Conservation (phyloP, 768 basidiomycete species). For the Pleurotus sapidus region DNA sequence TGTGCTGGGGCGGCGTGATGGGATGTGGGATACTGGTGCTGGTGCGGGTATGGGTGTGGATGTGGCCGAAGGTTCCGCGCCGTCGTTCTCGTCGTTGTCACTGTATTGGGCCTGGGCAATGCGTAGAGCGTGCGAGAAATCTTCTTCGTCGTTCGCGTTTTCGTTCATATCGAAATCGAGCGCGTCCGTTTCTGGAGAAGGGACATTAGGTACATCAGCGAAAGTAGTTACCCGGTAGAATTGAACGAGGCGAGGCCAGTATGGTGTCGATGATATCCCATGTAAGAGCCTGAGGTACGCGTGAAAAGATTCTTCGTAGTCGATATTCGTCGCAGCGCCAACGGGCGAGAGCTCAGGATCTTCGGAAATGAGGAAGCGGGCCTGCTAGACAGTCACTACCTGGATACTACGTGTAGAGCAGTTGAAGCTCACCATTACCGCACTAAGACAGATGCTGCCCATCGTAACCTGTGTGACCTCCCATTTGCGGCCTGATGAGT, state of each 20-base stretch:
- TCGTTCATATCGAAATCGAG: background rate
- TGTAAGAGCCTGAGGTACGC: background rate
- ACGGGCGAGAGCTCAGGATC: background rate
- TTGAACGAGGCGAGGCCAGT: background rate
- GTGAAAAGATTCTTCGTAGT: background rate
- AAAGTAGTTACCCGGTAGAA: background rate
- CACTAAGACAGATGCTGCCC: background rate
- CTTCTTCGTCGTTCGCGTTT: background rate
- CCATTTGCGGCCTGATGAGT: background rate
- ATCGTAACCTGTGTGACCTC: background rate
- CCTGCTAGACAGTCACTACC: background rate
- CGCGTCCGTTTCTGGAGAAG: background rate
- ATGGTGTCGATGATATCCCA: background rate
- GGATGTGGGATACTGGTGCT: no score
- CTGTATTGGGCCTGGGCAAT: no score
- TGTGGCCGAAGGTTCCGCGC: no score
- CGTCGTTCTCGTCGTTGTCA: no score
- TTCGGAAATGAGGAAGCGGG: background rate
- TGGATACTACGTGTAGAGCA: no score
- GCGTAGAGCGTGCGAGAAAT: background rate
- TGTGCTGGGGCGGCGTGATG: no score
- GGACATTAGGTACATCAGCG: background rate
- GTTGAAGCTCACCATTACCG: background rate
- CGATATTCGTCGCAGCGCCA: background rate
- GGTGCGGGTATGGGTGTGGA: no score